phyloP scores from a whole-genome alignment of 192 early-diverging fungal species.

The Gaertneriomyces sp. region DNA sequence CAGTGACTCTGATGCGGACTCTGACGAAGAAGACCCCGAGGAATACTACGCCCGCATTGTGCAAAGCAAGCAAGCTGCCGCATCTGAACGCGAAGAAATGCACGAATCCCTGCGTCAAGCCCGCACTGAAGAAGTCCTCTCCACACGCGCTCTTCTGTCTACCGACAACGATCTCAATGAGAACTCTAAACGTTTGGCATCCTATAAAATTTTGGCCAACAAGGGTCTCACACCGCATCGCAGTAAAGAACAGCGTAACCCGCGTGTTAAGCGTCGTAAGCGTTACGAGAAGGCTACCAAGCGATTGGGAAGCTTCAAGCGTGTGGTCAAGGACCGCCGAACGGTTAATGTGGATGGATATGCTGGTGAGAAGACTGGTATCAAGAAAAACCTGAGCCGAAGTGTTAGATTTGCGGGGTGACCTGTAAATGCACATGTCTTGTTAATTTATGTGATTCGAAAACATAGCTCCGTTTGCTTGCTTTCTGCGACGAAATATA shows the following conservation, averaged over 20 bases:
- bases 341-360: slow-evolving; percentile 59
- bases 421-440: too few species aligned
- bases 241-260: slow-evolving; percentile 89
- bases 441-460: too few species aligned
- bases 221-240: slow-evolving; percentile 90
- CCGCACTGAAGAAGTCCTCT: not conserved
- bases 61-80: slow-evolving; percentile 48
- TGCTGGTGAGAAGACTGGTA: slow-evolving; percentile 91
- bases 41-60: slow-evolving; percentile 35
- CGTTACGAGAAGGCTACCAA: slow-evolving; percentile 89
- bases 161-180: slow-evolving; percentile 44
- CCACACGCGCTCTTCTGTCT: slow-evolving; percentile 10
- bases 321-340: slow-evolving; percentile 63
- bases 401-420: slow-evolving; percentile 63
- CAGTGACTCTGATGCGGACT: slow-evolving; percentile 51
- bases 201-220: slow-evolving; percentile 91
- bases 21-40: slow-evolving; percentile 47
- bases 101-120: not conserved
- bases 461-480: too few species aligned
- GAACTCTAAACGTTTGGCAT: slow-evolving; percentile 72
- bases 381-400: slow-evolving; percentile 79
- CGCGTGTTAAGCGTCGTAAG: slow-evolving; percentile 86
- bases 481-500: too few species aligned
- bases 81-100: slow-evolving; percentile 33
- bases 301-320: slow-evolving; percentile 76